Base-by-base conservation (phyloP, 257 asterid genomes). In the Solanum virginianum region DNA sequence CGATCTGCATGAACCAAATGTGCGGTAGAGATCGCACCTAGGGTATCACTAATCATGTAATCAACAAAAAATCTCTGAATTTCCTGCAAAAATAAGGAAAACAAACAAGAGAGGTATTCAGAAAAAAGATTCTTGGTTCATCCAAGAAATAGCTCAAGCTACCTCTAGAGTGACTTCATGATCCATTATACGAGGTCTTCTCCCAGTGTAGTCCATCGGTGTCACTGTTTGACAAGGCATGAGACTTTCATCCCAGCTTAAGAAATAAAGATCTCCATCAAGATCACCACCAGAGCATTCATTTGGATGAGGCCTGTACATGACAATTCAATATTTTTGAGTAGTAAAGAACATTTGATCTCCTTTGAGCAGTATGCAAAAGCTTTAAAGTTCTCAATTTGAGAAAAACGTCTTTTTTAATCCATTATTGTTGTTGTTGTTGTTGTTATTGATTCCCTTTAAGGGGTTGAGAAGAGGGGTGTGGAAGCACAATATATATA, bases 271-370 rank as follows among this genome's bases (percentile, higher is more conserved):
- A 87, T 96, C 99, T 55, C 99, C 99, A 86, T 96, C 99, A 83
- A 96, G 98, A 89, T 96, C 99, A 72, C 99, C 99, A 75, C 99
- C 98, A 12, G 99, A 96, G 89, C 99, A 96, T 92, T 96, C 99
- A 85, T 93, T 96, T 29, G 99, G 98, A 86, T 96, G 99, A 87
- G 99, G 99, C 97, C 99, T 94, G 93, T 70, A 88, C 86, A 83
- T 83, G 80, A 68, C 22, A 59, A 20, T 53, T 80, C 82, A 79
- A 24, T 53, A 17, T 17, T 79, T 43, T 4, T 77, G 65, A 79
- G 49, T 29, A 53, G 11, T 14, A 77, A 26, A 75, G 22, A 49
- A 15, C n/a, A n/a, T 74, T 45, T 45, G 17, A 45, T 45, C 32
- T 2, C 57, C 81, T 72, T 2, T 71, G 55, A 71, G 32, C 55